A percentile compares a stretch with the other conserved stretches of the same genome.
Evolutionary conservation across 2,329 filamentous ascomycete species (phyloP).

Genomic region (Xenoacremonium recifei): DNA sequence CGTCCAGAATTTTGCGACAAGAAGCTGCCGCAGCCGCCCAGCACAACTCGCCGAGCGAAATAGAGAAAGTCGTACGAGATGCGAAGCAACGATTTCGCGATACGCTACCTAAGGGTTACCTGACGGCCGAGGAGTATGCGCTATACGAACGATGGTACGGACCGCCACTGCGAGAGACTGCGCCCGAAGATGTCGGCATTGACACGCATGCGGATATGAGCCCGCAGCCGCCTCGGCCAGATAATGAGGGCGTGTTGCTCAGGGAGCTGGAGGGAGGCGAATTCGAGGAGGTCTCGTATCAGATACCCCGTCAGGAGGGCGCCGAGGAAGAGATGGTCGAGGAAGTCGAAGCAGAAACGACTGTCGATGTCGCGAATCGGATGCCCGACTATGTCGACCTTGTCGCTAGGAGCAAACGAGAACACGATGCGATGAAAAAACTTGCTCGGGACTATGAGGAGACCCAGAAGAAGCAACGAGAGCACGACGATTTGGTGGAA

Average conservation of each 20-base stretch:
- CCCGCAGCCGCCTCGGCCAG: conserved; percentile 12
- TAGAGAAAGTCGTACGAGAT: conserved; percentile 65
- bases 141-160: conserved; percentile 84
- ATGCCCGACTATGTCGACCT: conserved; percentile 42
- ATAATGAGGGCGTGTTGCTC: conserved; percentile 46
- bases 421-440: conserved; percentile 53
- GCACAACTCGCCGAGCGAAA: conserved; percentile 30
- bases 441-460: conserved; percentile 58
- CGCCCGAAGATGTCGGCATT: conserved; percentile 57
- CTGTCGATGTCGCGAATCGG: conserved; percentile 26
- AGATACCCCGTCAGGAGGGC: conserved; percentile 19
- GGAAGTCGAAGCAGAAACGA: conserved; percentile 18
- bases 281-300: conserved; percentile 61
- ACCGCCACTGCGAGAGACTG: conserved; percentile 62
- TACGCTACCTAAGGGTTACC: conserved; percentile 67
- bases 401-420: conserved; percentile 53
- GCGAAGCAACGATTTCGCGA: conserved; percentile 77
- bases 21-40: conserved; percentile 9
- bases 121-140: conserved; percentile 68
- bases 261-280: conserved; percentile 54
- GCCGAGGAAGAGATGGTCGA: conserved; percentile 13
- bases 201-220: conserved; percentile 39
- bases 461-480: conserved; percentile 35
- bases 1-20: conserved; percentile 22
- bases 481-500: conserved; percentile 23